Conservation (phyloP, 225 moss, liverwort and hornwort genomes). For the Anthoceros angustus region DNA sequence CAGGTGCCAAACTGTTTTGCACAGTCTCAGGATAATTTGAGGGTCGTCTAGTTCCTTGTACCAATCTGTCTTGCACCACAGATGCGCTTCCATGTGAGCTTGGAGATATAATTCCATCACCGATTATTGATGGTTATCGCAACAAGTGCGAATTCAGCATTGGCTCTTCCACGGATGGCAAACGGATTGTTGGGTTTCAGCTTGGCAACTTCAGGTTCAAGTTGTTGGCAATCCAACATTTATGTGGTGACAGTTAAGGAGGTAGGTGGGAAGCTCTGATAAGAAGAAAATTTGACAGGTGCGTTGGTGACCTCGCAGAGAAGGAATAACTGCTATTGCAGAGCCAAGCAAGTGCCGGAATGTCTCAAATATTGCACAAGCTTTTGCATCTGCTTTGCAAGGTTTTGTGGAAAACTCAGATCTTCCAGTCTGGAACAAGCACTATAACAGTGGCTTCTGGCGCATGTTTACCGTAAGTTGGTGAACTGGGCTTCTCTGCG, state of each 20-base stretch:
- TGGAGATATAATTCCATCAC: constrained; percentile 82
- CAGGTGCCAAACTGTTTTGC: constrained; percentile 27
- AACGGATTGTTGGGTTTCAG: constrained; percentile 91
- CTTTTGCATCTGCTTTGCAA: constrained; percentile 68
- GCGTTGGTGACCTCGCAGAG: constrained; percentile 27
- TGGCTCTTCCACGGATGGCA: constrained; percentile 65
- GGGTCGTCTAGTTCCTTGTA: neutral
- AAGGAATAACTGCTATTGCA: constrained; percentile 82
- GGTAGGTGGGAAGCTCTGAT: no score
- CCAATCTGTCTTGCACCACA: constrained; percentile 13
- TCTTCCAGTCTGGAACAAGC: constrained; percentile 87
- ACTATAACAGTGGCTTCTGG: constrained; percentile 90
- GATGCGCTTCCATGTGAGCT: constrained; percentile 82
- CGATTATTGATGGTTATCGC: constrained; percentile 84
- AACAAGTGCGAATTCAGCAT: constrained; percentile 99
- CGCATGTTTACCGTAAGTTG: constrained; percentile 70
- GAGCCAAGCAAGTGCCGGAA: constrained; percentile 85
- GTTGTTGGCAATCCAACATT: neutral
- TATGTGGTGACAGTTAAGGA: neutral
- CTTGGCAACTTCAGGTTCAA: constrained; percentile 84
- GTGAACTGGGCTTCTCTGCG: neutral
- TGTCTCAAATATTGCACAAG: constrained; percentile 56
- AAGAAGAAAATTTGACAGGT: neutral
- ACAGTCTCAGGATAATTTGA: neutral
- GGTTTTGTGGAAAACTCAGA: constrained; percentile 62